Percentiles rank a stretch among this genome's conserved stretches.
Evolutionary conservation across 768 basidiomycete species (phyloP).

Genomic region (Gyrodon lividus): DNA sequence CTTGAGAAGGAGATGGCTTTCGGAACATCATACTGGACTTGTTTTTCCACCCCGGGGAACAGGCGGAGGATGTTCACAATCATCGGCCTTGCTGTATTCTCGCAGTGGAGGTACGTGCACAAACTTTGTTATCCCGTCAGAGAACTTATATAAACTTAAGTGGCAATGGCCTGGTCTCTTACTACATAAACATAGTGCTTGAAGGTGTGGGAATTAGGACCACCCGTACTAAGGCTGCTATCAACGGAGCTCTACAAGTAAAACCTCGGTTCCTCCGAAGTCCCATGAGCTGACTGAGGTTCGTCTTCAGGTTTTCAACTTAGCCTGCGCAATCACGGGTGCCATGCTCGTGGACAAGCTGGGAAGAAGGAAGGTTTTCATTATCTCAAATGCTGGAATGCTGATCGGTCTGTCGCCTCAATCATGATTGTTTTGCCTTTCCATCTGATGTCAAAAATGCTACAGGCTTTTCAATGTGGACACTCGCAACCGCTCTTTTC

Average conservation of each 20-base stretch:
- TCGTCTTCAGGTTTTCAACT: conserved; percentile 53
- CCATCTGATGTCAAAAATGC: not conserved
- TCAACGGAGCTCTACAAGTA: conserved; percentile 64
- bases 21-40: conserved; percentile 47
- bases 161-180: conserved; percentile 69
- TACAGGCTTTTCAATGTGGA: conserved; percentile 58
- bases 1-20: conserved; percentile 56
- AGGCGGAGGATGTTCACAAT: conserved; percentile 66
- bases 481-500: conserved; percentile 43
- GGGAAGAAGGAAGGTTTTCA: conserved; percentile 68
- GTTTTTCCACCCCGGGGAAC: conserved; percentile 67
- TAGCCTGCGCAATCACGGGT: conserved; percentile 55
- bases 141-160: conserved; percentile 26
- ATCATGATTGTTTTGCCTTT: not conserved
- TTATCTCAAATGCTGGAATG: conserved; percentile 62
- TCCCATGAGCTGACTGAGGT: not conserved
- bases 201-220: conserved; percentile 59
- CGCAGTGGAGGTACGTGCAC: conserved; percentile 63
- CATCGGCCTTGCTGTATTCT: conserved; percentile 64
- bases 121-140: not conserved
- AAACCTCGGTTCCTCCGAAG: conserved; percentile 3
- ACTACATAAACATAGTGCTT: conserved; percentile 70
- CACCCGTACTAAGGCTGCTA: conserved; percentile 53
- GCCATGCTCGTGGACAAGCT: conserved; percentile 64
- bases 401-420: conserved; percentile 42